A percentile compares a stretch with the other conserved stretches of the same genome.
These are phyloP conservation scores for Klebsormidium nitens DNA, from an alignment of 139 green algal species.

Conservation along the genomic window DNA sequence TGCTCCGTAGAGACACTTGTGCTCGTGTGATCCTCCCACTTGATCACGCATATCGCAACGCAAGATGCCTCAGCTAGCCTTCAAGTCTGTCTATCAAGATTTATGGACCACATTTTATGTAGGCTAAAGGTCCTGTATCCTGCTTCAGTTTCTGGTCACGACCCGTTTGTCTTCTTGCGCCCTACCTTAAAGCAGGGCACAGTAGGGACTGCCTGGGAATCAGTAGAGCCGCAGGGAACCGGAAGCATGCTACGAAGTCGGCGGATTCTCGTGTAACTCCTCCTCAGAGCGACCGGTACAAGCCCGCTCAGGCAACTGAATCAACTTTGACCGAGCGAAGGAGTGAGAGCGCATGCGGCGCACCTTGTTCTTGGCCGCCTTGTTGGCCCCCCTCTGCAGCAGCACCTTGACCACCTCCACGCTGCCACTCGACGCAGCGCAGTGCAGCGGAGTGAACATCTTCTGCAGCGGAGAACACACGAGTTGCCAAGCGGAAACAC, in stretches of 20 bases:
- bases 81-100: no score
- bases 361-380: constrained; percentile 10
- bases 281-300: not conserved
- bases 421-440: not conserved
- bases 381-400: constrained; percentile 8
- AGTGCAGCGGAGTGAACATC: constrained; percentile 17
- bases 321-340: not conserved
- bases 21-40: no score
- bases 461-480: no score
- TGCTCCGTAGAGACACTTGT: no score
- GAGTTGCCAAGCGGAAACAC: no score
- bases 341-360: not conserved
- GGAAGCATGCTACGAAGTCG: not conserved
- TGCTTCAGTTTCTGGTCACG: no score
- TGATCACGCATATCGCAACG: no score
- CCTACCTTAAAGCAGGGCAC: not conserved
- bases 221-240: not conserved
- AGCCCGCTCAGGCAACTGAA: not conserved
- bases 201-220: not conserved
- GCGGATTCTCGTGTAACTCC: not conserved
- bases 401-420: constrained; percentile 20
- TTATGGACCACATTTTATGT: no score
- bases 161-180: no score
- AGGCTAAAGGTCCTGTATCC: no score
- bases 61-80: no score